These are phyloP conservation scores for Psilocybe cubensis DNA, from an alignment of 768 basidiomycete species.

Conservation along the genomic window DNA sequence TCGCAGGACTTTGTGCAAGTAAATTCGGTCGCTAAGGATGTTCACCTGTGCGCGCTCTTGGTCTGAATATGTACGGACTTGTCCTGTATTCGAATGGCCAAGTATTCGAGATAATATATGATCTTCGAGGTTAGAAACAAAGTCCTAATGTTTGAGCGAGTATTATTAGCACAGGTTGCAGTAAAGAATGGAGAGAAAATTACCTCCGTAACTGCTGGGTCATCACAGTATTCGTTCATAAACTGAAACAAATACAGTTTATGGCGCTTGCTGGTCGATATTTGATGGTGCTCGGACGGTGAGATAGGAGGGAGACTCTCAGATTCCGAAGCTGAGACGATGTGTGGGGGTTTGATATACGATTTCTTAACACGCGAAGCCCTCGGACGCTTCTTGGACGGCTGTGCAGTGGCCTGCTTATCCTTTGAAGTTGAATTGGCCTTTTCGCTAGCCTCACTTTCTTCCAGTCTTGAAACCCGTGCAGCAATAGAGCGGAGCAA, in stretches of 20 bases:
- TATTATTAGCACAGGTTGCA: neutral
- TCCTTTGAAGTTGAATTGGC: no score
- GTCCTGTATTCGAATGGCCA: slow-evolving; percentile 10
- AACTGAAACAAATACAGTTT: neutral
- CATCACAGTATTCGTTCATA: neutral
- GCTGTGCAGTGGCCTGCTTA: no score
- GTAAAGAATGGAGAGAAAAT: neutral
- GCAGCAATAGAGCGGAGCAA: neutral
- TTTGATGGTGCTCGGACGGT: no score
- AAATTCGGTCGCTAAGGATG: slow-evolving; percentile 30
- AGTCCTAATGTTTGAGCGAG: neutral
- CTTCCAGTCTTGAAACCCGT: neutral
- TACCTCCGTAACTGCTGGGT: neutral
- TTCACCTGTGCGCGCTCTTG: slow-evolving; percentile 21
- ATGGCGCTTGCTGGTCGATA: no score
- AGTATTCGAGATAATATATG: slow-evolving; percentile 30
- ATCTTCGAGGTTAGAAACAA: slow-evolving; percentile 25
- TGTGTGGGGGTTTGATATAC: no score
- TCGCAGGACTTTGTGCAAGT: slow-evolving; percentile 31
- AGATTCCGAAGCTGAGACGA: no score
- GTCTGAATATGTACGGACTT: slow-evolving; percentile 24
- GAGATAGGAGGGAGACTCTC: no score
- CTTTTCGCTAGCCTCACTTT: neutral
- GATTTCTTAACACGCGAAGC: no score
- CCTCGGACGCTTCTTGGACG: no score